Evolutionary conservation across 257 asterid species (phyloP), one percentile per base, ranked within the genome.

Genomic region (Jasminum sambac): DNA sequence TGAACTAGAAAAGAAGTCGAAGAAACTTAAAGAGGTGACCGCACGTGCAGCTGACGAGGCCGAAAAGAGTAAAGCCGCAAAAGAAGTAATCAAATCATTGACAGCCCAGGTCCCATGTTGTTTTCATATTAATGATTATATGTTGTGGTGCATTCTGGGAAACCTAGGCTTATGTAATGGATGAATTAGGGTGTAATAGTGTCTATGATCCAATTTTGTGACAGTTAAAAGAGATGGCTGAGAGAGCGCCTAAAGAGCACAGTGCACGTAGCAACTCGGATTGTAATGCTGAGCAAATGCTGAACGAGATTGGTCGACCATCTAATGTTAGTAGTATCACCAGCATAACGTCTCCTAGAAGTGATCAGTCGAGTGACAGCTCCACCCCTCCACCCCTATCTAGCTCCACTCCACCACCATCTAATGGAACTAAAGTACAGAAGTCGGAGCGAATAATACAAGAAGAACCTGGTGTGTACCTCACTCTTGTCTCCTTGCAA

Each of bases 391-490:
- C 83, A 13, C 63, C 81, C 42, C 44, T 70, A 25, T 63, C 86
- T 0, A 84, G 72, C 71, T 74, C 68, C 43, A 9, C 67, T 39
- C 74, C 83, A 13, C 63, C 81, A 39, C 43, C 68, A 25, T 63
- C 86, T 1, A 84, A 78, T 50, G 85, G 84, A 43, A 75, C 75
- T 40, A 87, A 85, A 76, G n/a, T 16, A 38, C 83, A 84, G 75
- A 89, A 81, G 79, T 38, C 83, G 0, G 97, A 90, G 78, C 70
- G 78, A 46, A 82, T 80, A 40, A 55, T 90, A 65, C 92, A 90
- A 71, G 96, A 88, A 12, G 95, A 89, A 76, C 85, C 88, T 34
- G 98, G 98, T 14, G 96, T 93, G 67, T 93, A 89, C 75, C 79
- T 93, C 46, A 83, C 93, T 59, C 84, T 93, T 25, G 43, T 69